phyloP scores from a whole-genome alignment of 2,329 filamentous ascomycete genomes.

The Colletotrichum camelliae region DNA sequence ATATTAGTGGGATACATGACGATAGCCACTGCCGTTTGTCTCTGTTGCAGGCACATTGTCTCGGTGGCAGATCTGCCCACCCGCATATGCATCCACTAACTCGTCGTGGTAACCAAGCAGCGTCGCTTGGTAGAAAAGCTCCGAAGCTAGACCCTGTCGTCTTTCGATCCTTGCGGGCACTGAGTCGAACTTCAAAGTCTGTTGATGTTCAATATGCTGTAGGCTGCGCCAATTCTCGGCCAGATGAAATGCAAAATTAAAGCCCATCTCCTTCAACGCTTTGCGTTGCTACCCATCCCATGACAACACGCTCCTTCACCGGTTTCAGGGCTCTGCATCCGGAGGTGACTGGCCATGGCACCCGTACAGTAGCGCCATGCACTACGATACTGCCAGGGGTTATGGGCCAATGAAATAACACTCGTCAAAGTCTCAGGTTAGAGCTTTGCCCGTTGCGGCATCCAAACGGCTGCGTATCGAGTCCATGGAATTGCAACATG shows the following conservation, averaged over 20 bases:
- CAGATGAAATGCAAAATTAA: neutral
- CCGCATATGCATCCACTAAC: neutral
- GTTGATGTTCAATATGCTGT: neutral
- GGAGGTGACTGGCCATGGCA: slow-evolving; percentile 10
- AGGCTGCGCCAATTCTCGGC: neutral
- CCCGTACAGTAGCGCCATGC: slow-evolving; percentile 14
- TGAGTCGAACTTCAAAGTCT: neutral
- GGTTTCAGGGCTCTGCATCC: slow-evolving; percentile 22
- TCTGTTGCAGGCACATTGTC: neutral
- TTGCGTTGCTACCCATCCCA: neutral
- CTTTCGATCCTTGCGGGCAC: neutral
- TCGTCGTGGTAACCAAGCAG: neutral
- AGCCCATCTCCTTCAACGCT: neutral
- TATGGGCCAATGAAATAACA: neutral
- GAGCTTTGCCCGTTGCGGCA: neutral
- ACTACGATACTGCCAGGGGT: neutral
- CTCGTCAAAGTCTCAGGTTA: neutral
- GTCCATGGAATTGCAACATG: neutral
- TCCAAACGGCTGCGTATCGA: neutral
- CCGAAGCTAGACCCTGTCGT: neutral
- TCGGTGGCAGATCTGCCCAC: neutral
- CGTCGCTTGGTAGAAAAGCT: neutral
- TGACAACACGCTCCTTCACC: slow-evolving; percentile 1
- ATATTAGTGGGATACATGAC: neutral
- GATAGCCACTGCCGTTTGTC: neutral